phyloP scores from a whole-genome alignment of 495 filamentous ascomycete species.

The Amphirosellinia nigrospora region DNA sequence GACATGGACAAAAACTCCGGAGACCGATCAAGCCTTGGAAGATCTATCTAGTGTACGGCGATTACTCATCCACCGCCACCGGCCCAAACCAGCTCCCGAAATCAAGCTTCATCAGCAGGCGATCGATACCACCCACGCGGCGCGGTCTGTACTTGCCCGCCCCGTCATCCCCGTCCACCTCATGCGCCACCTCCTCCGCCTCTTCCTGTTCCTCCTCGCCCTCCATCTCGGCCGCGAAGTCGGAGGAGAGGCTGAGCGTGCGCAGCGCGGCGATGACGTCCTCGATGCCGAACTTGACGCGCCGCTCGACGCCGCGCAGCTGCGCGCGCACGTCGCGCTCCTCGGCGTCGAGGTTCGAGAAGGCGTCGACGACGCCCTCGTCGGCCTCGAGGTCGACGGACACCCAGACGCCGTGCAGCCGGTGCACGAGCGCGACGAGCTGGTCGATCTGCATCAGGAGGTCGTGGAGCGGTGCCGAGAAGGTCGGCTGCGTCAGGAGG shows the following conservation, averaged over 20 bases:
- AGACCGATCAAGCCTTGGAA: no score
- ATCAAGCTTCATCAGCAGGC: constrained; percentile 86
- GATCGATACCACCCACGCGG: constrained; percentile 74
- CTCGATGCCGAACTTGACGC: constrained; percentile 66
- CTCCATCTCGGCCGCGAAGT: constrained; percentile 37
- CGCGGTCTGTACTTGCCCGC: constrained; percentile 62
- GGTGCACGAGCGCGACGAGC: constrained; percentile 74
- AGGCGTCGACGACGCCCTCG: constrained; percentile 76
- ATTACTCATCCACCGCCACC: constrained; percentile 26
- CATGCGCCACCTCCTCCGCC: constrained; percentile 26
- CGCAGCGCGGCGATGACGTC: constrained; percentile 62
- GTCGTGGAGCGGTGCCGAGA: constrained; percentile 71
- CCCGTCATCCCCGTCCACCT: constrained; percentile 43
- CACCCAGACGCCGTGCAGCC: constrained; percentile 73
- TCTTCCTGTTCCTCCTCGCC: constrained; percentile 25
- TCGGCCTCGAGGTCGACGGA: constrained; percentile 79
- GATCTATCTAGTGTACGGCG: no score
- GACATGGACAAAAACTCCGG: no score
- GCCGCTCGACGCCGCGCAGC: constrained; percentile 57
- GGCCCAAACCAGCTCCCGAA: constrained; percentile 59
- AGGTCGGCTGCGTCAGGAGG: constrained; percentile 71
- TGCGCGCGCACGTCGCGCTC: constrained; percentile 67
- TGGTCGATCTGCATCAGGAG: constrained; percentile 76
- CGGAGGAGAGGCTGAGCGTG: constrained; percentile 35
- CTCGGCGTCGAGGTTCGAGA: constrained; percentile 71